A percentile compares a stretch with the other conserved stretches of the same genome.
These are phyloP conservation scores for Atalantia buxifolia DNA, from an alignment of 345 rosid genomes.

Conservation along the genomic window DNA sequence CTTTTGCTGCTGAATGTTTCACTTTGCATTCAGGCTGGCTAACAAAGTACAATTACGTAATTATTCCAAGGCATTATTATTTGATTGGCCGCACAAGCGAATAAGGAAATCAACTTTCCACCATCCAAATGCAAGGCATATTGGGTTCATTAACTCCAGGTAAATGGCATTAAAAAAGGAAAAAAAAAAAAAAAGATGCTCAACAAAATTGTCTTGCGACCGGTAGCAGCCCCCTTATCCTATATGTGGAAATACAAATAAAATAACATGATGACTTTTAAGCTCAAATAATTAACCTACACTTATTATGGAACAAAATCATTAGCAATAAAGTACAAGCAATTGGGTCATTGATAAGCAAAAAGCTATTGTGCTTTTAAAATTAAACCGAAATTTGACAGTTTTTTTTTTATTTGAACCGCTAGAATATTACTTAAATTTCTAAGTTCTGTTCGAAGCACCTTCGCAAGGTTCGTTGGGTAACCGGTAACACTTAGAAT, in stretches of 20 bases:
- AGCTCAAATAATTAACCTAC: too few species aligned
- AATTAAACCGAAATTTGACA: too few species aligned
- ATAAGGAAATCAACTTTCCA: neutral
- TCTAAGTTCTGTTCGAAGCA: neutral
- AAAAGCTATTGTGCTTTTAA: too few species aligned
- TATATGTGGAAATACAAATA: neutral
- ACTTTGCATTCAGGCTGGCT: neutral
- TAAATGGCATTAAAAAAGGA: neutral
- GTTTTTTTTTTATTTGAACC: too few species aligned
- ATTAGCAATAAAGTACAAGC: too few species aligned
- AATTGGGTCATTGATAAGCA: too few species aligned
- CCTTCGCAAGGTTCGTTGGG: neutral
- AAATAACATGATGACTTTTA: neutral
- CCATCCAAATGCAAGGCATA: neutral
- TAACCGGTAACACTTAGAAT: neutral
- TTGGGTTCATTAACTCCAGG: neutral
- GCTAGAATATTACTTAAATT: neutral
- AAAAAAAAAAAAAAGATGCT: neutral
- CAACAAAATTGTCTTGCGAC: neutral
- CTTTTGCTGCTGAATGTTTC: neutral
- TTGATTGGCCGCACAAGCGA: neutral
- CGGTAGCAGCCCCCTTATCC: neutral
- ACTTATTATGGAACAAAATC: too few species aligned
- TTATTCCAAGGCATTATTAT: conserved; percentile 12
- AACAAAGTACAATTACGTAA: neutral